Evolutionary conservation across 108 stramenopile species (phyloP).

Genomic region (Nitzschia sp.): DNA sequence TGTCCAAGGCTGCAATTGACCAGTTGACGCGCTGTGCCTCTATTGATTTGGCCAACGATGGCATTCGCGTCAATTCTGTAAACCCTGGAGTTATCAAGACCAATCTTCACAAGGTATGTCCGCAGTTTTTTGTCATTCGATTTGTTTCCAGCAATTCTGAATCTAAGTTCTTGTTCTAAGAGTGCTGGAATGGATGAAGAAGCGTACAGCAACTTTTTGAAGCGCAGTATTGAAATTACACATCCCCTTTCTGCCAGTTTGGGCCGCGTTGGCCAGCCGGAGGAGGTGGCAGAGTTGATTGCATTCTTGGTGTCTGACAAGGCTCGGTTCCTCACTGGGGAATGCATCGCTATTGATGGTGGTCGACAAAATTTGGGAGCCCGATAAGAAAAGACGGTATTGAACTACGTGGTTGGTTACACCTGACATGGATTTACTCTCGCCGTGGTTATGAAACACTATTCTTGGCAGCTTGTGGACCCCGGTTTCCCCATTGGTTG

Average conservation of each 20-base stretch:
- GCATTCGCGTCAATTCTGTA: slow-evolving; percentile 62
- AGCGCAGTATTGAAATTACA: slow-evolving; percentile 50
- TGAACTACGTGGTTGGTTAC: no score
- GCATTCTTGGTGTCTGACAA: slow-evolving; percentile 55
- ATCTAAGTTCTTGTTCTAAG: background rate
- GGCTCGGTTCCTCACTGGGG: slow-evolving; percentile 60
- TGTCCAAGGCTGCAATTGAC: slow-evolving; percentile 69
- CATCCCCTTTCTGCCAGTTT: slow-evolving; percentile 56
- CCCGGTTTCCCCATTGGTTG: no score
- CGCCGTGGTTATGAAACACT: no score
- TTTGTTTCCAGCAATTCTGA: background rate
- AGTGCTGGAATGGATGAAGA: slow-evolving; percentile 49
- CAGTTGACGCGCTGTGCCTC: slow-evolving; percentile 58
- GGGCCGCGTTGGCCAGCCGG: slow-evolving; percentile 48
- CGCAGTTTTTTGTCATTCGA: background rate
- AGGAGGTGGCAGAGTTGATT: slow-evolving; percentile 61
- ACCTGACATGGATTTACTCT: no score
- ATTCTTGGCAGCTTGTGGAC: no score
- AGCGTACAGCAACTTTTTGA: slow-evolving; percentile 52
- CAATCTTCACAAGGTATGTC: slow-evolving; percentile 47
- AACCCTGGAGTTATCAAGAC: slow-evolving; percentile 73
- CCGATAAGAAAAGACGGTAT: slow-evolving; percentile 19
- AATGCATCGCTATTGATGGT: slow-evolving; percentile 66
- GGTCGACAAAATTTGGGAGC: slow-evolving; percentile 60
- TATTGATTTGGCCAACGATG: slow-evolving; percentile 60